A percentile compares a stretch with the other conserved stretches of the same genome.
These are phyloP conservation scores for Perkinsus marinus DNA, from an alignment of 169 alveolate genomes.

Conservation along the genomic window DNA sequence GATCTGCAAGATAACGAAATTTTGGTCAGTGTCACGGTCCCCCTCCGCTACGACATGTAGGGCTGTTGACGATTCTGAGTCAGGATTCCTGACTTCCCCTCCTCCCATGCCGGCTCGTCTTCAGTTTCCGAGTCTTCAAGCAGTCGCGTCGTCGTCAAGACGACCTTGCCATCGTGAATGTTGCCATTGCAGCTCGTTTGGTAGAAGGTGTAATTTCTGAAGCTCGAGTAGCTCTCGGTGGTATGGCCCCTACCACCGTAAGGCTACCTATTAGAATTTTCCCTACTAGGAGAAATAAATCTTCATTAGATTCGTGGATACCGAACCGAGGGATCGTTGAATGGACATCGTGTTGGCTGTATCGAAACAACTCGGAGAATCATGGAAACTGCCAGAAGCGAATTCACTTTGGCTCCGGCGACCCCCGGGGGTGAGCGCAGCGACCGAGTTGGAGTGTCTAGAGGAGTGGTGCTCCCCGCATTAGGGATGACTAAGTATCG, in stretches of 20 bases:
- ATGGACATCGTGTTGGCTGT: not conserved
- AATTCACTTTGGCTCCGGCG: not conserved
- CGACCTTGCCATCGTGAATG: constrained; percentile 8
- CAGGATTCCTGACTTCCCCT: not conserved
- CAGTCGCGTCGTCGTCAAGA: constrained; percentile 4
- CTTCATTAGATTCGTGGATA: not conserved
- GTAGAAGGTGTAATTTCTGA: not conserved
- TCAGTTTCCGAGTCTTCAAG: not conserved
- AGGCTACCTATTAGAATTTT: not conserved
- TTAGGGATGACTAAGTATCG: not conserved
- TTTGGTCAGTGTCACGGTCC: not conserved
- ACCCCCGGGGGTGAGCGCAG: not conserved
- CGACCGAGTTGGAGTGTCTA: not conserved
- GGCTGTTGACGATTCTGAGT: no score
- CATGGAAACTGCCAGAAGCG: not conserved
- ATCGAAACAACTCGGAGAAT: not conserved
- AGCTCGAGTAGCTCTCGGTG: not conserved
- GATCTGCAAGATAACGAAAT: not conserved
- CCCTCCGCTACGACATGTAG: not conserved
- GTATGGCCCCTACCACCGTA: not conserved
- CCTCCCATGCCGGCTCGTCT: not conserved
- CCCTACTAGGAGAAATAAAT: not conserved
- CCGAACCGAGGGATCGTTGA: not conserved
- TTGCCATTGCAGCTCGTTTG: not conserved
- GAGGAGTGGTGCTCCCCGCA: not conserved